phyloP scores from a whole-genome alignment of 1,284 basidiomycete species.

The Pyrrhoderma lamaoense region DNA sequence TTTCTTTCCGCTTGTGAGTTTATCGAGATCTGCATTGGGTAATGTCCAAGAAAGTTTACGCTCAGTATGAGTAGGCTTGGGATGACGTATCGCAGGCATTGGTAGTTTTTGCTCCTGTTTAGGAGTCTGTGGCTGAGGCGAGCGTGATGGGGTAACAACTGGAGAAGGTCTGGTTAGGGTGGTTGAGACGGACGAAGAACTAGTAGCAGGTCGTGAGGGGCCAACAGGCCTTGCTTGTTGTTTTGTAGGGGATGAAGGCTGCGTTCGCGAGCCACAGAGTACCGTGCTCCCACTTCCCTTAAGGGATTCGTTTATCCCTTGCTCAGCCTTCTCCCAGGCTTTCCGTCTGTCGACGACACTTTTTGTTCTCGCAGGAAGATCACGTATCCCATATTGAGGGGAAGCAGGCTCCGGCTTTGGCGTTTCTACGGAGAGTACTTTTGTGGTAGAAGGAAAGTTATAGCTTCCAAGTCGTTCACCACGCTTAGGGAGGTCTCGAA shows the following conservation, averaged over 20 bases:
- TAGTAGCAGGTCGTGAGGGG: background rate
- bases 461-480: slow-evolving; percentile 9
- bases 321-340: slow-evolving; percentile 14
- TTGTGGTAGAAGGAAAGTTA: background rate
- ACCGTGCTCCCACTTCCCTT: background rate
- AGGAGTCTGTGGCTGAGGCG: slow-evolving; percentile 13
- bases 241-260: background rate
- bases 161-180: background rate
- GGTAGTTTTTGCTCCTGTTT: slow-evolving; percentile 14
- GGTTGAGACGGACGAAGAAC: background rate
- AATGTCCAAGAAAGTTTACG: slow-evolving; percentile 14
- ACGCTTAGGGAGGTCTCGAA: slow-evolving; percentile 24
- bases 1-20: background rate
- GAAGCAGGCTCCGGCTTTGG: slow-evolving; percentile 18
- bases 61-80: slow-evolving; percentile 14
- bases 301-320: slow-evolving; percentile 7
- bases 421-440: slow-evolving; percentile 16
- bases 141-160: background rate
- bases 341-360: slow-evolving; percentile 12
- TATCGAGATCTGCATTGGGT: slow-evolving; percentile 14
- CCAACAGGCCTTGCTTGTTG: background rate
- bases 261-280: background rate
- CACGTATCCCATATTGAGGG: slow-evolving; percentile 16
- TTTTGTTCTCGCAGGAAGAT: slow-evolving; percentile 12
- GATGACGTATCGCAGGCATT: slow-evolving; percentile 16